Percentiles rank a stretch among this genome's conserved stretches.
Conservation (phyloP, 1,284 basidiomycete species). For the Schizopora paradoxa region DNA sequence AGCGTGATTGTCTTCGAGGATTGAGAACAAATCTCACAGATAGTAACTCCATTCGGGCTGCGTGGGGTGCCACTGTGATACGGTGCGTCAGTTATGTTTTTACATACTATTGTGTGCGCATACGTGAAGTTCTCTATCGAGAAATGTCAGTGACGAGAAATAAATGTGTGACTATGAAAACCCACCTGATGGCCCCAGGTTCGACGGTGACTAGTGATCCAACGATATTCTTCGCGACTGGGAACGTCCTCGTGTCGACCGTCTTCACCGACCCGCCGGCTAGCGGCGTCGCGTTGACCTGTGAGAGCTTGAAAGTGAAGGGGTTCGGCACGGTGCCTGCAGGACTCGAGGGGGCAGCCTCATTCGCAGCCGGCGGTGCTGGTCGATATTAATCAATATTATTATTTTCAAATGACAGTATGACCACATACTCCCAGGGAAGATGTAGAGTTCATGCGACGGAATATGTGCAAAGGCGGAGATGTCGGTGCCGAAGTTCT, state of each 20-base stretch:
- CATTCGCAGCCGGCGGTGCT: conserved; percentile 35
- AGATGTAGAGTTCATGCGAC: conserved; percentile 58
- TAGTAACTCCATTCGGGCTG: conserved; percentile 64
- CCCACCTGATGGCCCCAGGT: conserved; percentile 57
- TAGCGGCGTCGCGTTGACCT: conserved; percentile 43
- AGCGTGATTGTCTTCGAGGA: background rate
- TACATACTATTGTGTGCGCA: conserved; percentile 30
- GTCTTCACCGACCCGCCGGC: conserved; percentile 61
- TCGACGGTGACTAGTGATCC: conserved; percentile 65
- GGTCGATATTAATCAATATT: conserved; percentile 14
- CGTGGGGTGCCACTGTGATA: conserved; percentile 64
- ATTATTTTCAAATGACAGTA: conserved; percentile 15
- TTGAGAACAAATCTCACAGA: conserved; percentile 28
- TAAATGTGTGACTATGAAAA: conserved; percentile 13
- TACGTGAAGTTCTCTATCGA: conserved; percentile 36
- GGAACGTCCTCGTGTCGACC: conserved; percentile 50
- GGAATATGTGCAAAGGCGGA: conserved; percentile 56
- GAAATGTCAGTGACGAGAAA: conserved; percentile 1
- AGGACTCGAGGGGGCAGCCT: conserved; percentile 38
- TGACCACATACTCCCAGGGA: conserved; percentile 44
- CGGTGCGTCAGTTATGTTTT: background rate
- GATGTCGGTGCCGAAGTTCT: conserved; percentile 59
- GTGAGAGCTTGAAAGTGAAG: conserved; percentile 50
- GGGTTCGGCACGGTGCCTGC: conserved; percentile 47
- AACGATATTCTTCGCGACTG: conserved; percentile 51